Conservation (phyloP, 495 filamentous ascomycete species). For the Neurospora terricola region DNA sequence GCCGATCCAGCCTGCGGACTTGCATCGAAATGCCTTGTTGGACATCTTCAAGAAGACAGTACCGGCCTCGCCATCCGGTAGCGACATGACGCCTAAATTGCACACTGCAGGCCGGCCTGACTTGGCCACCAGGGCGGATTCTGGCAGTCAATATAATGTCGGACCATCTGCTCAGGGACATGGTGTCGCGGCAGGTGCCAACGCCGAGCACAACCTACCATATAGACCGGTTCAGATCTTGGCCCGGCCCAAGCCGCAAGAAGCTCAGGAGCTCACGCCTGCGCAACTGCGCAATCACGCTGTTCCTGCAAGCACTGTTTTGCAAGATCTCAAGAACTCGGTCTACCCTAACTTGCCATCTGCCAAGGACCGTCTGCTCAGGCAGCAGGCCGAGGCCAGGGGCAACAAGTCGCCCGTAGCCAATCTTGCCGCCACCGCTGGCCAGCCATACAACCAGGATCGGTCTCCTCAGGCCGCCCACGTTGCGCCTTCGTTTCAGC, state of each 20-base stretch:
- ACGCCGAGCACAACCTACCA: constrained; percentile 31
- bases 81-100: constrained; percentile 7
- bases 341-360: constrained; percentile 10
- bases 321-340: constrained; percentile 5
- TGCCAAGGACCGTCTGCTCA: constrained; percentile 10
- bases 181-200: constrained; percentile 16
- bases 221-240: constrained; percentile 30
- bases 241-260: constrained; percentile 23
- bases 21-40: constrained; percentile 35
- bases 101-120: constrained; percentile 6
- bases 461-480: constrained; percentile 3
- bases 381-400: constrained; percentile 9
- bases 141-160: constrained; percentile 5
- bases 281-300: constrained; percentile 12
- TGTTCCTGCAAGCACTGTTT: not conserved
- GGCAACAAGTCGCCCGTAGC: constrained; percentile 13
- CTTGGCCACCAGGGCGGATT: constrained; percentile 8
- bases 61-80: constrained; percentile 14
- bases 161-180: constrained; percentile 18
- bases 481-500: constrained; percentile 7
- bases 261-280: constrained; percentile 3
- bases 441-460: constrained; percentile 12
- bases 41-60: constrained; percentile 39
- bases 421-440: constrained; percentile 6
- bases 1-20: constrained; percentile 26